These are phyloP conservation scores for Aspergillus funiculosus DNA, from an alignment of 495 filamentous ascomycete genomes.

Conservation along the genomic window DNA sequence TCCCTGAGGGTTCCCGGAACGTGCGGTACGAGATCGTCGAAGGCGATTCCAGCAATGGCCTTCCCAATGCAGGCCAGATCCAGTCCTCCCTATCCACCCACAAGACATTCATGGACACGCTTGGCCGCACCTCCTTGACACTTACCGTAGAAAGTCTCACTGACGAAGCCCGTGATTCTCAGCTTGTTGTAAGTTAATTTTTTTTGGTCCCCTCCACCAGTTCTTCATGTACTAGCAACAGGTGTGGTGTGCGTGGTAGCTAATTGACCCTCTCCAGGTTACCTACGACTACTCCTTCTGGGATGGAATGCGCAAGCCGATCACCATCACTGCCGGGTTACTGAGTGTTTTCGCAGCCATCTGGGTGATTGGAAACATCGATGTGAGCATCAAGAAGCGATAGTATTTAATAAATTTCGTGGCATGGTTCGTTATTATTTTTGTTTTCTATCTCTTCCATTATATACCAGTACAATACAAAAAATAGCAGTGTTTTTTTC, in stretches of 20 bases:
- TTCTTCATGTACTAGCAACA: background rate
- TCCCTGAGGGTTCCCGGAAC: slow-evolving; percentile 89
- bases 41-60: slow-evolving; percentile 34
- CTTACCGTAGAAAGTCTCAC: slow-evolving; percentile 80
- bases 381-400: slow-evolving; percentile 61
- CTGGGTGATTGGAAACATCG: slow-evolving; percentile 72
- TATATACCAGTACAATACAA: slow-evolving; percentile 15
- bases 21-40: slow-evolving; percentile 45
- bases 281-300: slow-evolving; percentile 79
- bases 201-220: background rate
- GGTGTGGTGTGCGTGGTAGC: too few relatives aligned
- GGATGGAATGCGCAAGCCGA: slow-evolving; percentile 77
- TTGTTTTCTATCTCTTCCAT: slow-evolving; percentile 11
- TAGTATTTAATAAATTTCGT: slow-evolving; percentile 26
- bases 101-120: slow-evolving; percentile 89
- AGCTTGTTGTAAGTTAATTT: slow-evolving; percentile 56
- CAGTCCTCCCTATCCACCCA: slow-evolving; percentile 53
- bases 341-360: slow-evolving; percentile 66
- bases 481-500: background rate
- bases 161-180: slow-evolving; percentile 76
- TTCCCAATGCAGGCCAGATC: slow-evolving; percentile 31
- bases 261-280: slow-evolving; percentile 44
- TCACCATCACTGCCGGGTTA: slow-evolving; percentile 72
- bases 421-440: slow-evolving; percentile 7
- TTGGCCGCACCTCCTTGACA: slow-evolving; percentile 76